Evolutionary conservation across 768 basidiomycete genomes (phyloP), one percentile per base, ranked within the genome.

Genomic region (Lanmaoa rubissima): DNA sequence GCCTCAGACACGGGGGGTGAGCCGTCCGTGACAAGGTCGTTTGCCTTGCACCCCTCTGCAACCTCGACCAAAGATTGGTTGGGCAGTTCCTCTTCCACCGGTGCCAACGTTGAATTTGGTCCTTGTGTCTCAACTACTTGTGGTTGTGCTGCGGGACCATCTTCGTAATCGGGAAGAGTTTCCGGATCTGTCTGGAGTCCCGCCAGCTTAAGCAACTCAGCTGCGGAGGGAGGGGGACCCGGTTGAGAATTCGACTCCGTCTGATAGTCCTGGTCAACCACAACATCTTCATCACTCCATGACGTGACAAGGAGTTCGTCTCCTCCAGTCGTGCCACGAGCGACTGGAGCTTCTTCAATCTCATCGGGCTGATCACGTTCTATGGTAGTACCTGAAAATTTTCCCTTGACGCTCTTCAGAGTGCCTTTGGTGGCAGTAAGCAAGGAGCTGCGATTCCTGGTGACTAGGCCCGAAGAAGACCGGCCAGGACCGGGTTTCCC

Each of bases 101-200:
- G 31, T 49, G 17, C 44, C 32, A 49, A 6, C 12, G 31, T 13
- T 24, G 14, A 11, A 46, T 58, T 62, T 3, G 55, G 51, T 26
- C 55, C 60, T 9, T 50, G 59, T 58, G 12, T 19, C n/a, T 57
- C 42, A 0, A 19, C 44, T 31, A 45, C 46, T 8, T 48, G 57
- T 8, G 45, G 38, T 32, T 67, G 65, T 14, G 61, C 52, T 48
- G 60, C 53, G 6, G 58, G 41, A 43, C 75, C 77, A n/a, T 83
- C 84, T 46, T 86, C 83, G 59, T 82, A 88, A 59, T 86, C 85
- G 9, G 81, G 73, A 26, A 88, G 76, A 0, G 58, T 66, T 26
- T 78, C 74, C 1, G 68, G 75, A 32, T 68, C 75, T 32, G 68
- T 58, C 48, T 78, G 68, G 19, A 80, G 62, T 16, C 84, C 85